These are phyloP conservation scores for Hirschioporus abietinus DNA, from an alignment of 768 basidiomycete species.

Conservation along the genomic window DNA sequence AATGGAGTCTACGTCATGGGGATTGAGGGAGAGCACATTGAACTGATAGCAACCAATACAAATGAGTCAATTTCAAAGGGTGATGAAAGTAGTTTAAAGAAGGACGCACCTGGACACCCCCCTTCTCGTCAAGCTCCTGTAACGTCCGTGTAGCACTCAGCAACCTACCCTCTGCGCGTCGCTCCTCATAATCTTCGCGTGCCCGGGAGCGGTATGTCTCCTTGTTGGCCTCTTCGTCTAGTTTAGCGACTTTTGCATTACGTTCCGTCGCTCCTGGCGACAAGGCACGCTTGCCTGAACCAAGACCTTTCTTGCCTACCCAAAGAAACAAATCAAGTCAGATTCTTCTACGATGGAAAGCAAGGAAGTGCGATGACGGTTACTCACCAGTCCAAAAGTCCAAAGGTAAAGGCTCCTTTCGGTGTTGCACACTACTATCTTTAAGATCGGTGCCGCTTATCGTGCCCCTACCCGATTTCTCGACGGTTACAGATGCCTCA, in stretches of 20 bases:
- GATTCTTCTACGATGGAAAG: not conserved
- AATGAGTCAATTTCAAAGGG: conserved; percentile 5
- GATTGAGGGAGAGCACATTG: conserved; percentile 77
- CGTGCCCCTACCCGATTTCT: conserved; percentile 4
- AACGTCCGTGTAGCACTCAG: conserved; percentile 73
- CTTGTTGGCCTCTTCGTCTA: conserved; percentile 48
- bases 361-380: not conserved
- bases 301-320: conserved; percentile 67
- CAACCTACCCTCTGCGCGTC: conserved; percentile 66
- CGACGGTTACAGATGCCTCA: conserved; percentile 10
- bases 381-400: conserved; percentile 77
- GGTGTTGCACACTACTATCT: conserved; percentile 26
- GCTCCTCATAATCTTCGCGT: conserved; percentile 68
- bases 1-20: conserved; percentile 56
- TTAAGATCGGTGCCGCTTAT: conserved; percentile 8
- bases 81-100: not conserved
- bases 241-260: conserved; percentile 66
- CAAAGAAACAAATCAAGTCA: not conserved
- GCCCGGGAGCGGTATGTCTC: conserved; percentile 65
- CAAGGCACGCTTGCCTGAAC: conserved; percentile 54
- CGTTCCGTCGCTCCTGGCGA: conserved; percentile 62
- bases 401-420: conserved; percentile 64
- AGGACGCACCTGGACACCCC: conserved; percentile 54
- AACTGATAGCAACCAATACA: conserved; percentile 44
- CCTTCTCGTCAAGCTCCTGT: conserved; percentile 65